Evolutionary conservation across 805 yeast species (phyloP).

Genomic region (Isabelozyma heimii): DNA sequence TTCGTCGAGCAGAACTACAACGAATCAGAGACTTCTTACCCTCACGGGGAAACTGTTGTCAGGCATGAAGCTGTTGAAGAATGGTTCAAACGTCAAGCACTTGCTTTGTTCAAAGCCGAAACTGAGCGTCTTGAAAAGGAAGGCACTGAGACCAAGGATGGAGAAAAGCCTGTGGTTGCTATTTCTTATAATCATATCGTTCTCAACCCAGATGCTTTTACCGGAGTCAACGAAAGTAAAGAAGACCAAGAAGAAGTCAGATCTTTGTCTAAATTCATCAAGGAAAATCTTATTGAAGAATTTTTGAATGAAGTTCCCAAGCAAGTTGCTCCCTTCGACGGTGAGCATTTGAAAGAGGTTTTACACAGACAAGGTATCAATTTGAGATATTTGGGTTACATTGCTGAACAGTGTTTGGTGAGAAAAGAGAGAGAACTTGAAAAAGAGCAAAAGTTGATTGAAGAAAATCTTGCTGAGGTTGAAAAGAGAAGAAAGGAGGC

Average conservation of each 20-base stretch:
- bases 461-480: constrained; percentile 21
- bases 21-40: constrained; percentile 51
- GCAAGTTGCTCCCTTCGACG: constrained; percentile 74
- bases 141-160: constrained; percentile 28
- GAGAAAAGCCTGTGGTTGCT: constrained; percentile 47
- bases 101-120: constrained; percentile 48
- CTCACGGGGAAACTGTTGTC: constrained; percentile 74
- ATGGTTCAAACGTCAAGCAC: constrained; percentile 78
- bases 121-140: constrained; percentile 45
- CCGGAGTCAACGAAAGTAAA: constrained; percentile 36
- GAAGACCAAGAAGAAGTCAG: constrained; percentile 66
- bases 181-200: constrained; percentile 53
- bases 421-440: constrained; percentile 15
- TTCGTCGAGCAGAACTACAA: constrained; percentile 61
- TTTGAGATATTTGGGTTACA: constrained; percentile 76
- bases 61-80: constrained; percentile 88
- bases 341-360: constrained; percentile 62
- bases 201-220: constrained; percentile 79
- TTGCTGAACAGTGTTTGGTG: constrained; percentile 39
- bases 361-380: constrained; percentile 85
- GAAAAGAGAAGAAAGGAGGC: constrained; percentile 25
- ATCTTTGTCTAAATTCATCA: constrained; percentile 64
- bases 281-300: constrained; percentile 57
- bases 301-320: constrained; percentile 55
- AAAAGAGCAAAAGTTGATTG: constrained; percentile 18